phyloP scores from a whole-genome alignment of 371 early-diverging fungal species.

The Phascolomyces articulosus region DNA sequence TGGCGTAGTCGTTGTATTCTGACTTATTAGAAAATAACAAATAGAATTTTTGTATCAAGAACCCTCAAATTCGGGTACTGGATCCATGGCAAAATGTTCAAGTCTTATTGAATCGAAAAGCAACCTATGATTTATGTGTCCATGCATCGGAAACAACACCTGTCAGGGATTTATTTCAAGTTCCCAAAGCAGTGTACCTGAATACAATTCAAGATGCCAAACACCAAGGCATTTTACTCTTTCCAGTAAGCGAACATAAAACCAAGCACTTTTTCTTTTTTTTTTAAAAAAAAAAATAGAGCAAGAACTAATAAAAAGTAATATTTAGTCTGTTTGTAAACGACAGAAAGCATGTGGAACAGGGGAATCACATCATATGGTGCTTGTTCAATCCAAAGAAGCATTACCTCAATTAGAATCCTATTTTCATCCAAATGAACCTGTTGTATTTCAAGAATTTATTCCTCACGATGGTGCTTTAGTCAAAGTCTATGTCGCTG shows the following conservation, averaged over 20 bases:
- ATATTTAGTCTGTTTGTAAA: constrained; percentile 42
- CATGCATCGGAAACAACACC: background rate
- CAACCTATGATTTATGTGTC: constrained; percentile 25
- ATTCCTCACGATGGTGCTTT: constrained; percentile 53
- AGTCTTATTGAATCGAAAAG: constrained; percentile 38
- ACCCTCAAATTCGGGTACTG: constrained; percentile 37
- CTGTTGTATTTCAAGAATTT: constrained; percentile 51
- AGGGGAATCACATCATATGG: constrained; percentile 50
- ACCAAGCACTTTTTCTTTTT: background rate
- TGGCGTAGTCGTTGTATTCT: too few relatives aligned
- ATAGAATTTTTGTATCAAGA: constrained; percentile 29
- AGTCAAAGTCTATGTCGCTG: constrained; percentile 52
- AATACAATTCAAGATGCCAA: background rate
- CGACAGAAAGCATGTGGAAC: constrained; percentile 48
- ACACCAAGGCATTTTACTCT: too few relatives aligned
- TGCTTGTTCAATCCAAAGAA: constrained; percentile 32
- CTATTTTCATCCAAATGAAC: constrained; percentile 24
- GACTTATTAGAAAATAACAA: background rate
- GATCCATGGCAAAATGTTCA: constrained; percentile 45
- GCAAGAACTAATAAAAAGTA: background rate
- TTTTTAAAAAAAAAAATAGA: background rate
- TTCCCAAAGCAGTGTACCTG: background rate
- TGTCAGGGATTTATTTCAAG: constrained; percentile 5
- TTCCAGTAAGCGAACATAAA: too few relatives aligned
- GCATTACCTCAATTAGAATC: constrained; percentile 18